Conservation (phyloP, 495 filamentous ascomycete genomes). For the Talaromyces ruber region DNA sequence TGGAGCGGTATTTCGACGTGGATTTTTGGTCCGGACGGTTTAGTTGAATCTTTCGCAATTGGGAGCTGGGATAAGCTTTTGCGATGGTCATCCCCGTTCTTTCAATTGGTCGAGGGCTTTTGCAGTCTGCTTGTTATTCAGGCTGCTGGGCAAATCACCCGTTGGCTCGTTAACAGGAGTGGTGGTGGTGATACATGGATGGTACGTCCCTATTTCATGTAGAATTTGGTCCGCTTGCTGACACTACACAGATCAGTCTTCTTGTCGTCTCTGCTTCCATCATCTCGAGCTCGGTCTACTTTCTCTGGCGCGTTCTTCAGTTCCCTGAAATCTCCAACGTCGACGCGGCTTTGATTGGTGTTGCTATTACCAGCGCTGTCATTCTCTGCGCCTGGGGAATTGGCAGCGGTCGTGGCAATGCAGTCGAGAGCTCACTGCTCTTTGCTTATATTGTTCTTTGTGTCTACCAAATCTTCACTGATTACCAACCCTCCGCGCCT, state of each 20-base stretch:
- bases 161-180: conserved; percentile 83
- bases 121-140: conserved; percentile 95
- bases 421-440: conserved; percentile 88
- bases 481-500: conserved; percentile 74
- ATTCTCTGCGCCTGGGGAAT: conserved; percentile 94
- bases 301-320: conserved; percentile 86
- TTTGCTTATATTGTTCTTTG: conserved; percentile 96
- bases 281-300: conserved; percentile 90
- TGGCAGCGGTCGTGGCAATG: conserved; percentile 86
- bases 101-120: conserved; percentile 92
- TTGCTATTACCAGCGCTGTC: conserved; percentile 80
- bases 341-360: conserved; percentile 90
- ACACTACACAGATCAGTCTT: conserved; percentile 63
- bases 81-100: conserved; percentile 89
- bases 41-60: conserved; percentile 69
- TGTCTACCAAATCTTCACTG: conserved; percentile 98
- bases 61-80: conserved; percentile 85
- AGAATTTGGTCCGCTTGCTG: neutral
- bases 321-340: conserved; percentile 91
- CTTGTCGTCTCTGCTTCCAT: conserved; percentile 81
- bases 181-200: conserved; percentile 94
- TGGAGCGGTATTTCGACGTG: conserved; percentile 66
- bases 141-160: conserved; percentile 86
- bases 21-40: conserved; percentile 73
- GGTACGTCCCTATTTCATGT: conserved; percentile 44